Conservation (phyloP, 2,329 filamentous ascomycete genomes). For the Cercospora sp. region DNA sequence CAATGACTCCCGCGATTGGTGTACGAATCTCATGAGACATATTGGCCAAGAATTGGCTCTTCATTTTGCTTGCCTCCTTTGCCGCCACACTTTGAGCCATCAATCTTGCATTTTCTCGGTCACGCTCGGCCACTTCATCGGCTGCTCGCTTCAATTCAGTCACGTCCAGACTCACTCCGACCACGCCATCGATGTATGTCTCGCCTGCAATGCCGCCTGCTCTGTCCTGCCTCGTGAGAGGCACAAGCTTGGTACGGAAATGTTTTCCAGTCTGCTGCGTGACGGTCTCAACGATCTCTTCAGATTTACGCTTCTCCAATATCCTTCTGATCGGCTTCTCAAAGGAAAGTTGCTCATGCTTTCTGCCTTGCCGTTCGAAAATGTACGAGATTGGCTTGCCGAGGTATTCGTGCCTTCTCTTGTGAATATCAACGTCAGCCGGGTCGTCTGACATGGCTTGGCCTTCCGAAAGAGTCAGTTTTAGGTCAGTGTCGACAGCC, state of each 20-base stretch:
- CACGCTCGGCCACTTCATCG: slow-evolving; percentile 62
- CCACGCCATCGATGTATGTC: slow-evolving; percentile 66
- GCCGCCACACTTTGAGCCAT: slow-evolving; percentile 75
- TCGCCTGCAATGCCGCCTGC: slow-evolving; percentile 54
- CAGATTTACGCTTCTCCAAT: slow-evolving; percentile 58
- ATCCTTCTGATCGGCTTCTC: slow-evolving; percentile 64
- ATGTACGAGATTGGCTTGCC: slow-evolving; percentile 66
- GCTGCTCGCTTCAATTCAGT: slow-evolving; percentile 69
- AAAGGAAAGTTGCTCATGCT: slow-evolving; percentile 44
- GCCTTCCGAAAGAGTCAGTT: slow-evolving; percentile 70
- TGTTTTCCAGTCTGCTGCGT: slow-evolving; percentile 60
- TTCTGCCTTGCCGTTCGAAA: slow-evolving; percentile 46
- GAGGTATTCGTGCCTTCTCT: slow-evolving; percentile 41
- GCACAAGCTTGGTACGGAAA: slow-evolving; percentile 71
- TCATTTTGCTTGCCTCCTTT: slow-evolving; percentile 76
- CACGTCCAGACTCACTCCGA: slow-evolving; percentile 77
- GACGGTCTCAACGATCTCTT: slow-evolving; percentile 65
- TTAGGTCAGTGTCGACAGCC: slow-evolving; percentile 63
- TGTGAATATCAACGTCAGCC: neutral
- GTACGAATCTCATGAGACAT: slow-evolving; percentile 43
- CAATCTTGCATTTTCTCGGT: slow-evolving; percentile 65
- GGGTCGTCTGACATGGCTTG: slow-evolving; percentile 42
- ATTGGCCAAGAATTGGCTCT: slow-evolving; percentile 76
- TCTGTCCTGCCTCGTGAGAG: slow-evolving; percentile 60
- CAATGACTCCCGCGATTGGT: slow-evolving; percentile 77